Evolutionary conservation across 306 rosid species (phyloP).

Genomic region (Cicer pinnatifidum): DNA sequence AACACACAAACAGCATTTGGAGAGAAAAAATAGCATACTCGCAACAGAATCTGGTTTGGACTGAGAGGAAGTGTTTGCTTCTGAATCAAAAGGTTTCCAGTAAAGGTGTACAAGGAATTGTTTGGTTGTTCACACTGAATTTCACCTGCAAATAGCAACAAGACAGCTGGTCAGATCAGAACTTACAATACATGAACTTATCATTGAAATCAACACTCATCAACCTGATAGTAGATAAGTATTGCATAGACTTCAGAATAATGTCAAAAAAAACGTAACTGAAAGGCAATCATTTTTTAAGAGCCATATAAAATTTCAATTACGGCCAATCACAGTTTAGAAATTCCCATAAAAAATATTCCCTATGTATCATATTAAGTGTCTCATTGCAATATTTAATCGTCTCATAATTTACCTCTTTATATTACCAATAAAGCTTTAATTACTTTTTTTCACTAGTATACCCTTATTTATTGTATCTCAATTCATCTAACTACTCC

Average conservation of each 20-base stretch:
- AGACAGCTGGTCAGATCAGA: constrained; percentile 39
- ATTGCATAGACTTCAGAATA: constrained; percentile 17
- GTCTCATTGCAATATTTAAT: no score
- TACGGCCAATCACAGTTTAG: constrained; percentile 1
- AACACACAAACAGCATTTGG: constrained; percentile 34
- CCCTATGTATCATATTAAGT: no score
- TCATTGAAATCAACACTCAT: constrained; percentile 19
- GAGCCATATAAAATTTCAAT: constrained; percentile 12
- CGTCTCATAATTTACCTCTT: no score
- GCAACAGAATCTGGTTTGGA: constrained; percentile 82
- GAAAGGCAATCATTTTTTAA: not conserved
- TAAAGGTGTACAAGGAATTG: constrained; percentile 92
- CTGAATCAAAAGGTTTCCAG: constrained; percentile 79
- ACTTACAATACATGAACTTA: constrained; percentile 15
- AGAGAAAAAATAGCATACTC: constrained; percentile 60
- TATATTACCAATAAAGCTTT: no score
- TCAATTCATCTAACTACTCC: no score
- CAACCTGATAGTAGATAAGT: constrained; percentile 15
- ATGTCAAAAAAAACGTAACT: not conserved
- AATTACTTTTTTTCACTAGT: no score
- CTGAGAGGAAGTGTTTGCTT: constrained; percentile 82
- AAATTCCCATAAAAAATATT: constrained; percentile 1
- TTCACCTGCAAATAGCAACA: constrained; percentile 70
- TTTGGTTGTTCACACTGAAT: constrained; percentile 95
- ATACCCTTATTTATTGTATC: no score